Conservation (phyloP, 768 basidiomycete species). For the Rhodotorula kratochvilovae region DNA sequence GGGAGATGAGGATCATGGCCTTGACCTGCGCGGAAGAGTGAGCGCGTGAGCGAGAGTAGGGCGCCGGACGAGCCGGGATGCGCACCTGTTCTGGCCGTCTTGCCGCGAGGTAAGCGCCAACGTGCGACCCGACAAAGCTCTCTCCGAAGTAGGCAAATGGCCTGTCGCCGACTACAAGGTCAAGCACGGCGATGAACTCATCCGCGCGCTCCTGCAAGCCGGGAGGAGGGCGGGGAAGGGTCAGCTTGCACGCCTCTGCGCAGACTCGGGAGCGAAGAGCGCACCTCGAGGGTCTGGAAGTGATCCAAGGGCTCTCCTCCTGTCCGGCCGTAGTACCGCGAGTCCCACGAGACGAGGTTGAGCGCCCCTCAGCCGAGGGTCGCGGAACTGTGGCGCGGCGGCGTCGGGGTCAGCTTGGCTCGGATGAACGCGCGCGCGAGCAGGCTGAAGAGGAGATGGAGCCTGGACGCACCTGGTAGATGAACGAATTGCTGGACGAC, state of each 20-base stretch:
- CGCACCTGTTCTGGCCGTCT: constrained; percentile 12
- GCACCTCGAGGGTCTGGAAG: constrained; percentile 19
- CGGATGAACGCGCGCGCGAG: no score
- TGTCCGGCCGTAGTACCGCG: constrained; percentile 18
- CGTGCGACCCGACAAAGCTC: constrained; percentile 24
- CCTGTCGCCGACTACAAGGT: constrained; percentile 10
- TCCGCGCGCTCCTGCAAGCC: constrained; percentile 22
- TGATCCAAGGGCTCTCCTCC: not conserved
- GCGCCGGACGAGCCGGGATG: not conserved
- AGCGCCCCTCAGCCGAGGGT: not conserved
- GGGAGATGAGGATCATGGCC: constrained; percentile 11
- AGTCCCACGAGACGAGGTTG: constrained; percentile 26
- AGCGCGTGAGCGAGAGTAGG: rapidly evolving
- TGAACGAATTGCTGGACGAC: constrained; percentile 9
- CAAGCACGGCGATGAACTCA: constrained; percentile 19
- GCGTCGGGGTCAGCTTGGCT: not conserved
- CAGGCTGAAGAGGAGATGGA: no score
- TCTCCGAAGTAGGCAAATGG: constrained; percentile 19
- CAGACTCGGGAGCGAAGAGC: no score
- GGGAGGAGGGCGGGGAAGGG: not conserved
- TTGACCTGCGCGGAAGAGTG: not conserved
- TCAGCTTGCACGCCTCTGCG: no score
- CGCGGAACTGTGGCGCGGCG: constrained; percentile 1
- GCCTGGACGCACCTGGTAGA: constrained; percentile 8
- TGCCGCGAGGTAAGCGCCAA: not conserved